These are phyloP conservation scores for Pseudopyrenochaeta lycopersici DNA, from an alignment of 2,329 filamentous ascomycete genomes.

Conservation along the genomic window DNA sequence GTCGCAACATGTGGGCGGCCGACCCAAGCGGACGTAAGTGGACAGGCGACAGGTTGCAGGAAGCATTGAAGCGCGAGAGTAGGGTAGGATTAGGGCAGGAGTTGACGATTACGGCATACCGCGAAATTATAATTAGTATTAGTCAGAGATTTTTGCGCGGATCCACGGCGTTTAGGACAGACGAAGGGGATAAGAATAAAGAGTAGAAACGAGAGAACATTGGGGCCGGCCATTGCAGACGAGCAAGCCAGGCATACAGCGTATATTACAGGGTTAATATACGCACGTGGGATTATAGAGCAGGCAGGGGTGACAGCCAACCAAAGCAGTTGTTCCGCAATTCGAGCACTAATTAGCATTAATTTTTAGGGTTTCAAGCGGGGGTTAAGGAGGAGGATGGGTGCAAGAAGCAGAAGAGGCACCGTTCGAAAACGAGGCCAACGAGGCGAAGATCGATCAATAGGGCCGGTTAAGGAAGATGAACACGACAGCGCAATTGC, in stretches of 20 bases:
- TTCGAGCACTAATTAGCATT: slow-evolving; percentile 24
- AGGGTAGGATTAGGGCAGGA: slow-evolving; percentile 1
- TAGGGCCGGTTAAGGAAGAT: slow-evolving; percentile 10
- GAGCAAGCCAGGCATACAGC: slow-evolving; percentile 15
- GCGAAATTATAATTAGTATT: slow-evolving; percentile 25
- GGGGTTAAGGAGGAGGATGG: neutral
- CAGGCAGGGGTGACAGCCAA: slow-evolving; percentile 11
- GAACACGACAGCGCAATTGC: slow-evolving; percentile 11
- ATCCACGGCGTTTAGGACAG: slow-evolving; percentile 13
- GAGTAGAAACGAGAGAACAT: slow-evolving; percentile 14
- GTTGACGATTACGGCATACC: slow-evolving; percentile 18
- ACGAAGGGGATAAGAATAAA: slow-evolving; percentile 22
- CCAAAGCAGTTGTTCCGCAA: slow-evolving; percentile 13
- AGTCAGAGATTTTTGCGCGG: slow-evolving; percentile 24
- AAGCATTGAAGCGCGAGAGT: slow-evolving; percentile 12
- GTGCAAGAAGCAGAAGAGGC: slow-evolving; percentile 10
- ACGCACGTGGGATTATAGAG: slow-evolving; percentile 19
- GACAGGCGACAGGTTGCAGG: slow-evolving; percentile 7
- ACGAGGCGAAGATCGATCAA: slow-evolving; percentile 9
- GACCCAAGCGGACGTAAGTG: slow-evolving; percentile 5
- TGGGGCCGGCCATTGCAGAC: slow-evolving; percentile 8
- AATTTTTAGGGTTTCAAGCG: slow-evolving; percentile 22
- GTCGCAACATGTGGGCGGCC: slow-evolving; percentile 9
- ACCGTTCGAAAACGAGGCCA: slow-evolving; percentile 13
- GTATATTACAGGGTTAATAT: slow-evolving; percentile 19